Base-by-base conservation (phyloP, 805 yeast genomes). In the Starmerella roubikii region DNA sequence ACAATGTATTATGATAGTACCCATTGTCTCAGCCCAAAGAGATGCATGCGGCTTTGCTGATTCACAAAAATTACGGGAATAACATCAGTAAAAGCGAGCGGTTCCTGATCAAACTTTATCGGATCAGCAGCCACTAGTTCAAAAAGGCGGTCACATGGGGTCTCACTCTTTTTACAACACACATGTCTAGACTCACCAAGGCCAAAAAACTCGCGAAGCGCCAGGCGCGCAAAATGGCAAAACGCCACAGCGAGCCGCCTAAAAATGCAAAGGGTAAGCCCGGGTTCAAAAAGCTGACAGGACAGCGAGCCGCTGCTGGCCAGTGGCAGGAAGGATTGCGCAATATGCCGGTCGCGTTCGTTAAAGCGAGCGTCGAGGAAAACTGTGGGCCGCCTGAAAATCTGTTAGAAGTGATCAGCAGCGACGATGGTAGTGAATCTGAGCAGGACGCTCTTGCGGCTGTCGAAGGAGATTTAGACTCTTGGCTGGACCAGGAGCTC, bases 331-430 rank as follows among this genome's bases (percentile, higher is more conserved):
- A 35, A 12, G 21, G 26, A 17, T 34, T 48, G 32, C 40, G 51
- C n/a, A 18, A 17, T 32, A 30, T 30, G 30, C 51, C 51, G 5
- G 45, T 48, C n/a, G 29, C 18, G 16, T 48, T 48, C 34, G 49
- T 48, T 10, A n/a, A 17, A 12, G 11, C 31, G 11, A 29, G 8
- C 7, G 31, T 4, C 11, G 20, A 16, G 31, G 20, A 7, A 9
- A 20, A 29, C 31, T 17, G 7, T 6, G 31, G 16, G 12, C 31
- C 31, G 7, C 17, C 23, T 24, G 22, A 24, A 7, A 26, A 26
- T 8, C 9, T 26, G 15, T 12, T 13, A 5, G 15, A 12, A 8
- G 16, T 26, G 7, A 26, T 5, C 8, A n/a, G 7, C 16, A 15
- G 29, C 16, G 29, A 26, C 29, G 16, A 26, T 8, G 12, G n/a